Base-by-base conservation (phyloP, 192 early-diverging fungal genomes). In the Phycomyces nitens region DNA sequence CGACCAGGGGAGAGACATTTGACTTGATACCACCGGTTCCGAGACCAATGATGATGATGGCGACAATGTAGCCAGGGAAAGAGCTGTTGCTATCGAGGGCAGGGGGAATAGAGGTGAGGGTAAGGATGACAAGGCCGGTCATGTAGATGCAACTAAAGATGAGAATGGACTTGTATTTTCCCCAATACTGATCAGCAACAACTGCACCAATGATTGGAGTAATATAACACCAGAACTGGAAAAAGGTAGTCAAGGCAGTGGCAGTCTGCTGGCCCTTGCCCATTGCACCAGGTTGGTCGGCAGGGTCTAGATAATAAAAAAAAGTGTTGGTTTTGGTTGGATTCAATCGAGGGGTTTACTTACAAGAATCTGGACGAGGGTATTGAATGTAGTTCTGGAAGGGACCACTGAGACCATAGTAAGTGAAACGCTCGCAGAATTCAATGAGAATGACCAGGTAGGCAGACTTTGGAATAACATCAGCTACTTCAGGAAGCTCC, bases 1-100 rank as follows among this genome's bases (percentile, higher is more conserved):
- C 71, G 20, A 73, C 71, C 20, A 73, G 60, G 1, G 71, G 64
- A 41, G 71, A 66, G 21, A 73, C 71, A 26, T 73, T 73, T 9
- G 71, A 59, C 69, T 92, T 92, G 75, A 92, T 89, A 12, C 90
- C 89, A 39, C 90, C 90, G 27, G 89, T 90, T 55, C 85, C 90
- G 11, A 89, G 59, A 22, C 87, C 88, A 69, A 90, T 88, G 27
- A 88, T 75, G 29, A 89, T 79, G 70, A 90, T 86, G 27, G 87
- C 73, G 43, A 89, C 72, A 40, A 90, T 64, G 34, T 88, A 66
- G 39, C 89, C 87, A 0, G 88, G 88, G 40, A 88, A 75, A 0
- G 88, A 83, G 7, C 75, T 80, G 60, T 75, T 76, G 49, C 66
- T 72, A 16, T 64, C 63, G 59, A 90, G 84, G 15, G 82, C 79